Evolutionary conservation across 78 protist species (phyloP).

Genomic region (Monocercomonoides exilis): DNA sequence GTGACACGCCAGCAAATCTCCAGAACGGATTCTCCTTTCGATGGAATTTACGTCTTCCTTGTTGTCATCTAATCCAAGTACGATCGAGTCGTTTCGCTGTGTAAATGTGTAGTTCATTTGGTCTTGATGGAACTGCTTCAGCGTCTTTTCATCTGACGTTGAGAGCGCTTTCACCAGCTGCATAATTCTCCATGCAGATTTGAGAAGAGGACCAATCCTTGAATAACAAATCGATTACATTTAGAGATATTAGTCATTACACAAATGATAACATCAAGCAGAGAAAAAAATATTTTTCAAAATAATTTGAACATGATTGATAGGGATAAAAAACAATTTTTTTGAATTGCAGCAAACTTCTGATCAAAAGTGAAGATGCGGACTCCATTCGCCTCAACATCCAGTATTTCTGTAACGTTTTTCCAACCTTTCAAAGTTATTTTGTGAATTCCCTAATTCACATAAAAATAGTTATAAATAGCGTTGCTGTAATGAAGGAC

Average conservation of each 20-base stretch:
- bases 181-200: neutral
- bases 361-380: neutral
- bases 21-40: neutral
- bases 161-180: neutral
- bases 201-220: neutral
- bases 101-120: neutral
- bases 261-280: too few relatives aligned
- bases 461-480: neutral
- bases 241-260: too few relatives aligned
- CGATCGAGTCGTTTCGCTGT: neutral
- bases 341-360: neutral
- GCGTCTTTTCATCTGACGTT: neutral
- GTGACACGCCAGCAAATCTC: neutral
- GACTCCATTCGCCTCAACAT: neutral
- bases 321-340: neutral
- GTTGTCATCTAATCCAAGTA: too few relatives aligned
- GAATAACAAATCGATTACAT: neutral
- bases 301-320: too few relatives aligned
- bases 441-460: neutral
- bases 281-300: too few relatives aligned
- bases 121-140: neutral
- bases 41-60: neutral
- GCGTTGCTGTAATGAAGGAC: neutral
- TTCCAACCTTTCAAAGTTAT: neutral
- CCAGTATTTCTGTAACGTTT: neutral